Evolutionary conservation across 1,284 basidiomycete species (phyloP).

Genomic region (Mycena citricolor): DNA sequence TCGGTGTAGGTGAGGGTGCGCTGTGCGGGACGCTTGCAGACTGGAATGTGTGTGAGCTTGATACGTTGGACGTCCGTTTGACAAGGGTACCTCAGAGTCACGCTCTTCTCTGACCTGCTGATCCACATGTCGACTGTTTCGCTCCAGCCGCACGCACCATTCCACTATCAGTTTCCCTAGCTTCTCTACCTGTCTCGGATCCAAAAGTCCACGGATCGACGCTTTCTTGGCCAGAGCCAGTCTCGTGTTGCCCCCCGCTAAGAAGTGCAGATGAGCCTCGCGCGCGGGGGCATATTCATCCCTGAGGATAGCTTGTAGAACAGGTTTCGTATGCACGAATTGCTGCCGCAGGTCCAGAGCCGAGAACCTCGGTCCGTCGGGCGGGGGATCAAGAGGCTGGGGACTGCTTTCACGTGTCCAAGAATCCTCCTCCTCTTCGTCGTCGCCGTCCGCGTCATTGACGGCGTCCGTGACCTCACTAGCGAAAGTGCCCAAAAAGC

Average conservation of each 20-base stretch:
- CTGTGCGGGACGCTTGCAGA: too few species aligned
- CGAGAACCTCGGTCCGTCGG: slow-evolving; percentile 41
- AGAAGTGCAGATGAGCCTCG: slow-evolving; percentile 49
- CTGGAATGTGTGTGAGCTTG: too few species aligned
- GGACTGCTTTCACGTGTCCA: too few species aligned
- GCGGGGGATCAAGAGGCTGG: slow-evolving; percentile 37
- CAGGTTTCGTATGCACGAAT: slow-evolving; percentile 61
- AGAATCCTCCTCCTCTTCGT: slow-evolving; percentile 9
- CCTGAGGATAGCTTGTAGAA: slow-evolving; percentile 57
- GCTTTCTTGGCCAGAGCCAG: slow-evolving; percentile 52
- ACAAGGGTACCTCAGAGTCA: too few species aligned
- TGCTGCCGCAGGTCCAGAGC: slow-evolving; percentile 54
- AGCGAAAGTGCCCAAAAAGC: slow-evolving; percentile 60
- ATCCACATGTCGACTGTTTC: too few species aligned
- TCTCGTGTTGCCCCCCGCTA: slow-evolving; percentile 52
- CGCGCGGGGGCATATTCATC: slow-evolving; percentile 53
- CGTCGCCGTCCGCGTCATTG: slow-evolving; percentile 47
- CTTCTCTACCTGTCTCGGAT: slow-evolving; percentile 46
- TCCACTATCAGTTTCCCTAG: slow-evolving; percentile 45
- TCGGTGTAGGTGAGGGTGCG: too few species aligned
- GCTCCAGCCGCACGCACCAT: slow-evolving; percentile 63
- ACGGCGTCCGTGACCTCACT: slow-evolving; percentile 43
- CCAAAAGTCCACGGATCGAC: slow-evolving; percentile 52
- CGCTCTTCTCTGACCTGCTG: too few species aligned
- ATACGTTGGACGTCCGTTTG: too few species aligned